These are phyloP conservation scores for Excoecaria agallocha DNA, from an alignment of 345 rosid genomes.

Conservation along the genomic window DNA sequence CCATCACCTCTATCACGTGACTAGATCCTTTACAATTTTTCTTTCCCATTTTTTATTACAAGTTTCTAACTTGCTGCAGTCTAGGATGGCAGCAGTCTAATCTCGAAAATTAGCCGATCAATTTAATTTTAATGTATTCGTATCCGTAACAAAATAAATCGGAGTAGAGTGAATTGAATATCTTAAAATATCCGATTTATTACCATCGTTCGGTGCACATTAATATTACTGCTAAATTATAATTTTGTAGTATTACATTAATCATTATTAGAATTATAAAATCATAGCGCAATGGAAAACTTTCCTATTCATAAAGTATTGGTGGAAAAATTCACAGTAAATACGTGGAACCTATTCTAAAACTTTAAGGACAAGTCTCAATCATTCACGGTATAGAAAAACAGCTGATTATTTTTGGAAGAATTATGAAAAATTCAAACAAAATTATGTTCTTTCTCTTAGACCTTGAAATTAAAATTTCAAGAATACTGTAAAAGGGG, in stretches of 20 bases:
- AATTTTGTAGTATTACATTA: too few species aligned
- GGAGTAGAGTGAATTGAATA: too few species aligned
- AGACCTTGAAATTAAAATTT: conserved; percentile 7
- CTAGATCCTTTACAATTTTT: neutral
- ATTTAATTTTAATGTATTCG: too few species aligned
- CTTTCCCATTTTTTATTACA: neutral
- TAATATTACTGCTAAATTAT: too few species aligned
- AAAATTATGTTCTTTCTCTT: neutral
- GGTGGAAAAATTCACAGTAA: too few species aligned
- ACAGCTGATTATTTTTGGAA: conserved; percentile 4
- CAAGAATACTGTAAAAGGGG: neutral
- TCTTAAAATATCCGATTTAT: too few species aligned
- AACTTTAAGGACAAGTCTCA: neutral
- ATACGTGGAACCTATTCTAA: neutral
- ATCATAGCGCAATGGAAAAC: too few species aligned
- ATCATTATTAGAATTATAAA: too few species aligned
- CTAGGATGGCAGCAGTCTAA: neutral
- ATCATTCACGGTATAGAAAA: neutral
- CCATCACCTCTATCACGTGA: conserved; percentile 3
- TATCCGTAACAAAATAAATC: neutral
- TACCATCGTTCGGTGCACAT: too few species aligned
- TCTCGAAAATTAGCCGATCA: neutral
- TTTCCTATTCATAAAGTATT: neutral
- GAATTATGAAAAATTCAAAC: conserved; percentile 4
- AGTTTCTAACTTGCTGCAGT: neutral